Base-by-base conservation (phyloP, 2,329 filamentous ascomycete genomes). In the Fusarium solani-melongenae region DNA sequence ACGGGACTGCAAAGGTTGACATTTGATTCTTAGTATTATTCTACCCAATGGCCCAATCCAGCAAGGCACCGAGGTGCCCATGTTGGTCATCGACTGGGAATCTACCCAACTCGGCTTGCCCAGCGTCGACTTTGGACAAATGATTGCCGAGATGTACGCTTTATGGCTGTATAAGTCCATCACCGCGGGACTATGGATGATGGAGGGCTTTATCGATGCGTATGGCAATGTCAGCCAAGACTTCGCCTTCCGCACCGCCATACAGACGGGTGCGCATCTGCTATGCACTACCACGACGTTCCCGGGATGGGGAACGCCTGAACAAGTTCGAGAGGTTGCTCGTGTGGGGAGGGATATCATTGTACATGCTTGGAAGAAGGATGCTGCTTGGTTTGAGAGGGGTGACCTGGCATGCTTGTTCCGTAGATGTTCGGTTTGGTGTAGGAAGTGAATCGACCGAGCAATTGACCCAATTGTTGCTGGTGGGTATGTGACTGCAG, bases 111-210 rank as follows among this genome's bases (percentile, higher is more conserved):
- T 64, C 6, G 51, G 51, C 1, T 29, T 34, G 0, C 51, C 64
- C 2, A 41, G 27, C 7, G 33, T 53, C 17, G 64, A 67, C 9
- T 34, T 53, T 6, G 61, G 64, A 5, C n/a, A 67, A 39, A 67
- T 67, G 61, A 67, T 67, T 2, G 64, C 64, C 12, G 61, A 64
- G 17, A 67, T 67, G 39, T 67, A 67, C 17, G 64, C 61, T 5
- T 14, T 64, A 10, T 67, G 61, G 61, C 15, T 64, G 20, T 64
- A 65, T 27, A 58, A 67, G 39, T 64, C 51, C 20, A 24, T 41
- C 12, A 33, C 44, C 3, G 51, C 51, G 2, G 51, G 64, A 5
- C 17, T 51, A 1, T 64, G 51, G 61, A 64, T 67, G 64, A 58
- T 64, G 39, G 34, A 36, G 20, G 64, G 64, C 5, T 58, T 67